These are phyloP conservation scores for Candida montana DNA, from an alignment of 805 yeast species.

Conservation along the genomic window DNA sequence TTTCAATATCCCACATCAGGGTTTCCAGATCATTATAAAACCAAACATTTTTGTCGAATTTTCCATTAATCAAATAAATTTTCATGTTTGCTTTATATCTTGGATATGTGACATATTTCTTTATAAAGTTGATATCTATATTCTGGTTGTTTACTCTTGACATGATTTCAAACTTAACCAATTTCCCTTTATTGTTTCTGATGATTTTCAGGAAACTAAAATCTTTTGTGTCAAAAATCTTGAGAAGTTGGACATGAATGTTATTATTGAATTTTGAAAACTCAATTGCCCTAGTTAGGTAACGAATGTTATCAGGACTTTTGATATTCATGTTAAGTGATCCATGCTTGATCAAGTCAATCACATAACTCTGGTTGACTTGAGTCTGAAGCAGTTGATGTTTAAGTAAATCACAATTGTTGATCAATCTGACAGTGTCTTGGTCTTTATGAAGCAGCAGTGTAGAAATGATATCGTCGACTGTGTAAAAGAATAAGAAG, in stretches of 20 bases:
- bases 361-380: neutral
- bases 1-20: constrained; percentile 25
- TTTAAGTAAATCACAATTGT: neutral
- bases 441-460: constrained; percentile 12
- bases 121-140: constrained; percentile 26
- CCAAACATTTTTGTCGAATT: constrained; percentile 22
- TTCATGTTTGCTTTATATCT: constrained; percentile 41
- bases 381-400: neutral
- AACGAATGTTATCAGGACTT: constrained; percentile 6
- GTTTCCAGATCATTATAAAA: constrained; percentile 27
- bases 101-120: constrained; percentile 36
- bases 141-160: constrained; percentile 11
- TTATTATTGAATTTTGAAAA: constrained; percentile 21
- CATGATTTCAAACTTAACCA: constrained; percentile 33
- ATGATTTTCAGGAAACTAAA: constrained; percentile 34
- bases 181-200: constrained; percentile 33
- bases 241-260: constrained; percentile 18
- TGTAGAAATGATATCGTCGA: constrained; percentile 21
- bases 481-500: constrained; percentile 21
- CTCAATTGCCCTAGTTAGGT: constrained; percentile 14
- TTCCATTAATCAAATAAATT: constrained; percentile 27
- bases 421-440: constrained; percentile 10
- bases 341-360: constrained; percentile 9
- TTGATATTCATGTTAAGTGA: constrained; percentile 17
- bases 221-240: constrained; percentile 12